A percentile compares a stretch with the other conserved stretches of the same genome.
These are phyloP conservation scores for Xanthoconium purpureum DNA, from an alignment of 768 basidiomycete species.

Conservation along the genomic window DNA sequence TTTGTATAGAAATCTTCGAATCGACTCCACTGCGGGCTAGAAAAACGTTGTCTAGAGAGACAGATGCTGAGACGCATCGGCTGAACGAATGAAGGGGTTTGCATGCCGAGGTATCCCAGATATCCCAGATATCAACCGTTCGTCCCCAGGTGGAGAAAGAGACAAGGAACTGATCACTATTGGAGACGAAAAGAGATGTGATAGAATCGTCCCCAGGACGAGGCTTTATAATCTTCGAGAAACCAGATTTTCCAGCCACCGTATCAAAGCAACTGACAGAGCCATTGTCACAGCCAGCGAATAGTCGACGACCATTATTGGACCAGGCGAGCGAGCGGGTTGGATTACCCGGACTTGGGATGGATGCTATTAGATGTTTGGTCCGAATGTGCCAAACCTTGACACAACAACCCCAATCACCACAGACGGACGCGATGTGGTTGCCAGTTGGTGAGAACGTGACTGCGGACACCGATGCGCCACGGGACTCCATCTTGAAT, in stretches of 20 bases:
- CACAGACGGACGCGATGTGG: constrained; percentile 2
- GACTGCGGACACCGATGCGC: constrained; percentile 4
- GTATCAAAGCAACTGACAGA: constrained; percentile 11
- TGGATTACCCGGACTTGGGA: not conserved
- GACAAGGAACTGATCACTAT: constrained; percentile 5
- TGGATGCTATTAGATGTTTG: constrained; percentile 1
- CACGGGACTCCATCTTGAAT: no score
- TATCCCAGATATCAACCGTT: constrained; percentile 15
- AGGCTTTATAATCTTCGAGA: not conserved
- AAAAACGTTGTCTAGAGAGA: constrained; percentile 4
- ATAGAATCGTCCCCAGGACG: not conserved
- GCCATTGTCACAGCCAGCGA: constrained; percentile 9
- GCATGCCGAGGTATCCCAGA: not conserved
- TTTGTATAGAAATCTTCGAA: not conserved
- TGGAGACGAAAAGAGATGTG: constrained; percentile 5
- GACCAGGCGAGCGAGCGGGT: constrained; percentile 17
- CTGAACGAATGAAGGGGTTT: not conserved
- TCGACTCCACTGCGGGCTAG: not conserved
- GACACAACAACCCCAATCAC: not conserved
- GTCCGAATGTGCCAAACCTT: constrained; percentile 15
- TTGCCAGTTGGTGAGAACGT: constrained; percentile 17
- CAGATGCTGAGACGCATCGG: not conserved
- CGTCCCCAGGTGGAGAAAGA: constrained; percentile 7
- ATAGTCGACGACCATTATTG: constrained; percentile 11
- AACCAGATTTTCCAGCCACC: not conserved